Base-by-base conservation (phyloP, 2,329 filamentous ascomycete species). In the Stagonosporopsis rhizophila region DNA sequence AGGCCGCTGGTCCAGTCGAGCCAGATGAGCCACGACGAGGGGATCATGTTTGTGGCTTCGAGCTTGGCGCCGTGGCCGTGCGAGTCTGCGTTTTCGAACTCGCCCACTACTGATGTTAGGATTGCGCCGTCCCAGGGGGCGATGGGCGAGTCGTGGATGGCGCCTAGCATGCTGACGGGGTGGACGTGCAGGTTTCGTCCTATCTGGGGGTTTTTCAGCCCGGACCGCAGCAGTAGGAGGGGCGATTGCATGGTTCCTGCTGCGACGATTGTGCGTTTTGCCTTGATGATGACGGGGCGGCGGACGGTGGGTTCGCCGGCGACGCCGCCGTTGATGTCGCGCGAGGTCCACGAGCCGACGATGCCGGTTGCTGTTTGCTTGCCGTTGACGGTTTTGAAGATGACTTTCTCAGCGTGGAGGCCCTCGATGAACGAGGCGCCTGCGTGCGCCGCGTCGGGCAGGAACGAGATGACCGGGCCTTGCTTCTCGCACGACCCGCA, bases 361-460 rank as follows among this genome's bases (percentile, higher is more conserved):
- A 96, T 82, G 0, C 93, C 93, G 0, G 82, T 83, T 0, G 90
- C 91, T 4, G 81, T 82, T 62, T 82, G 82, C 34, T 81, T 78
- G 1, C 79, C 84, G 7, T 77, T 79, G 6, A 69, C 72, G 3
- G 83, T 79, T 20, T 87, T 85, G 71, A 96, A 96, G 0, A 90
- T 62, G 15, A 97, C 80, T 57, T 83, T 83, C 12, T 90, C 84
- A 0, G 87, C 90, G 19, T 87, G 77, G 67, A 95, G 91, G 0
- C 92, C 92, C 79, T 97, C 92, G 54, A 96, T 84, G 71, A 96
- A 96, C 61, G 84, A 81, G 0, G 92, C 90, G 0, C 92, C 92
- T 0, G 89, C 87, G 48, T 83, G 82, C 1, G 88, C 89, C 2
- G 94, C 92, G 65, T 92, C 91, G 0, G 90, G 90, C 14, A 97